Percentiles rank a stretch among this genome's conserved stretches.
Conservation (phyloP, 2,329 filamentous ascomycete species). For the Phialemonium atrogriseum region DNA sequence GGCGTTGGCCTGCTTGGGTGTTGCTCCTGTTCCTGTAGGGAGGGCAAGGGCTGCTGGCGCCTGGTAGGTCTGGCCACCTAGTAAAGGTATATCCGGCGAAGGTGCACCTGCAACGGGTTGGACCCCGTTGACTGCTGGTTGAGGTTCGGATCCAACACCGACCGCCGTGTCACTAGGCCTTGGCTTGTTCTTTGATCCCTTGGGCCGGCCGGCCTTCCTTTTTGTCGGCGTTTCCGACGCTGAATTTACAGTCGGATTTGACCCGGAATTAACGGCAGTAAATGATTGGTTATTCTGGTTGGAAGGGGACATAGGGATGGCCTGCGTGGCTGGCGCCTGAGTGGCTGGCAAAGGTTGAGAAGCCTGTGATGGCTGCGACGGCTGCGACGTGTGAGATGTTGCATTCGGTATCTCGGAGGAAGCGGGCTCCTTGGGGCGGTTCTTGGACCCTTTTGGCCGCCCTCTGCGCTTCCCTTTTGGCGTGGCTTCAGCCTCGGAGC, state of each 20-base stretch:
- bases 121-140: not conserved
- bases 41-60: too few species aligned
- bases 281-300: slow-evolving; percentile 13
- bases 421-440: slow-evolving; percentile 29
- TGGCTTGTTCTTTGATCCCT: slow-evolving; percentile 34
- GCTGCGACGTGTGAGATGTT: slow-evolving; percentile 1
- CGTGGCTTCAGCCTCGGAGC: slow-evolving; percentile 8
- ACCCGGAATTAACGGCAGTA: slow-evolving; percentile 11
- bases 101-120: too few species aligned
- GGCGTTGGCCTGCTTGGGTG: slow-evolving; percentile 3
- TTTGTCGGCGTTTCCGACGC: slow-evolving; percentile 6
- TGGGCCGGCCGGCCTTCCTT: slow-evolving; percentile 28
- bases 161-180: slow-evolving; percentile 17
- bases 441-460: slow-evolving; percentile 45
- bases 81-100: too few species aligned
- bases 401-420: slow-evolving; percentile 1
- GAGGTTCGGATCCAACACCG: not conserved
- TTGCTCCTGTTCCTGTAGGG: slow-evolving; percentile 5
- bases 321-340: too few species aligned
- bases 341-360: slow-evolving; percentile 3
- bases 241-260: too few species aligned
- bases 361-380: not conserved
- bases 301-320: too few species aligned
- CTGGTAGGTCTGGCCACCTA: too few species aligned
- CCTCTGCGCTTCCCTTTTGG: slow-evolving; percentile 30